Evolutionary conservation across 2,329 filamentous ascomycete species (phyloP), one percentile per base, ranked within the genome.

Genomic region (Cytospora paraplurivora): DNA sequence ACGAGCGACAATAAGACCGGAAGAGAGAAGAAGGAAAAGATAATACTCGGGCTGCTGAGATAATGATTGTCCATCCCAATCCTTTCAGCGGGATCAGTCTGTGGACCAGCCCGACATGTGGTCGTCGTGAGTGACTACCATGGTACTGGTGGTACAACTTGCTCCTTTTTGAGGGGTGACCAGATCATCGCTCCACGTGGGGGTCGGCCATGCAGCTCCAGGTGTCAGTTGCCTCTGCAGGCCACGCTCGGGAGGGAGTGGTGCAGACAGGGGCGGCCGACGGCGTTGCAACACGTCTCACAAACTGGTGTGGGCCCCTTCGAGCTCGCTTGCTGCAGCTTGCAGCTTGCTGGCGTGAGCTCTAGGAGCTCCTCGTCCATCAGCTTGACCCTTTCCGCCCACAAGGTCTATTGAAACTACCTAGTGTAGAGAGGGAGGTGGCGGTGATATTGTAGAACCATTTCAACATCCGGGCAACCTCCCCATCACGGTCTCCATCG

Each of bases 131-230:
- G 44, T 27, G 27, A 27, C n/a, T 21, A 47, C 44, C 44, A 17
- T 47, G 44, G 44, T 47, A 47, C 7, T 8, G 1, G 19, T 19
- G 17, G 27, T 15, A n/a, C 13, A 19, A 38, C 37, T 13, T n/a
- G 44, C 44, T 47, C 44, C 44, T 47, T 47, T 47, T 21, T 21
- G 44, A 19, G 44, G 44, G n/a, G 6, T 19, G n/a, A 44, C 13
- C 41, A 44, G 10, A 15, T n/a, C 17, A 44, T 8, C 3, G 44
- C 44, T 47, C 44, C 44, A 47, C 44, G 44, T 47, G 44, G 44
- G 44, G 44, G 44, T n/a, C 44, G 21, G 12, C 44, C 44, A 47
- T 47, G 44, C 44, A 47, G 44, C 44, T 47, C 44, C 44, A 47
- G 44, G 44, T 47, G 44, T 47, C 44, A 47, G n/a, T 10, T 19